Percentiles rank a stretch among this genome's conserved stretches.
Conservation (phyloP, 169 alveolate genomes). For the Plasmodium inui region DNA sequence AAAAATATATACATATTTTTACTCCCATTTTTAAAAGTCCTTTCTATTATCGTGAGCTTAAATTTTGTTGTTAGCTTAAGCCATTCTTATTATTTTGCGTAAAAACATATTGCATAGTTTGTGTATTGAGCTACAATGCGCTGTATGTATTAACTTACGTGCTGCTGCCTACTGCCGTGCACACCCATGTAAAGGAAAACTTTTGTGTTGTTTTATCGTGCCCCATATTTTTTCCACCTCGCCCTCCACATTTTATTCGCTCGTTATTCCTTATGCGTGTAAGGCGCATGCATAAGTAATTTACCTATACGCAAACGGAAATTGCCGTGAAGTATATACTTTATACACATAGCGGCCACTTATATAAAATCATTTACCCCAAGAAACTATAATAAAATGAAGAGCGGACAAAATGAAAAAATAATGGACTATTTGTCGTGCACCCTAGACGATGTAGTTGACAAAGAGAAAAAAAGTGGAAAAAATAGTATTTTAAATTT, state of each 20-base stretch:
- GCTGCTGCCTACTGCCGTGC: not conserved
- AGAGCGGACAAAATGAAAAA: conserved; percentile 55
- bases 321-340: not conserved
- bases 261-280: not conserved
- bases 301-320: not conserved
- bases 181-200: not conserved
- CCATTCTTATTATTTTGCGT: not conserved
- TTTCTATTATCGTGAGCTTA: conserved; percentile 1
- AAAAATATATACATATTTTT: conserved; percentile 2
- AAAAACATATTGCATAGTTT: not conserved
- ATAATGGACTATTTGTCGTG: conserved; percentile 74
- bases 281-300: not conserved
- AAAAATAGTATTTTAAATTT: conserved; percentile 38
- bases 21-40: not conserved
- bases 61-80: not conserved
- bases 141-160: not conserved
- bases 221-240: not conserved
- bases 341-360: not conserved
- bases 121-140: not conserved
- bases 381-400: conserved; percentile 29
- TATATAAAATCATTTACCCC: not conserved
- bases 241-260: not conserved
- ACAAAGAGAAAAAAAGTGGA: conserved; percentile 63
- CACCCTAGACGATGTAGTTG: conserved; percentile 69
- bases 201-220: conserved; percentile 2